Evolutionary conservation across 2,329 filamentous ascomycete species (phyloP).

Genomic region (Nemania diffusa): DNA sequence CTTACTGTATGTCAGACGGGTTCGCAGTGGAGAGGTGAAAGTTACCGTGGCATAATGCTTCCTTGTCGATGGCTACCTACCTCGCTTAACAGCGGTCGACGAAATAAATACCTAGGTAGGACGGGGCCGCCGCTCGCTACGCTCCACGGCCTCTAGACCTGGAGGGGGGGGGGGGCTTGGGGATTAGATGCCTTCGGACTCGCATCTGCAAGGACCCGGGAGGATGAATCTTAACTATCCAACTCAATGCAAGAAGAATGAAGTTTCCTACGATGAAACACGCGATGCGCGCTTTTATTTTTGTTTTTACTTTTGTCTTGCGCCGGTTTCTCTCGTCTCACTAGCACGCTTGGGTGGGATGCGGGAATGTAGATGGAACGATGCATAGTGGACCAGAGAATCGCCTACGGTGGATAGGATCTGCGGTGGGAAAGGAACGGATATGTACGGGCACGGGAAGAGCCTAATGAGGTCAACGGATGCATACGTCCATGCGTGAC

Average conservation of each 20-base stretch:
- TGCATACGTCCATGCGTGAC: slow-evolving; percentile 47
- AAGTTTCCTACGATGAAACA: background rate
- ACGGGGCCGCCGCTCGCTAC: background rate
- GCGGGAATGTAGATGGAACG: slow-evolving; percentile 42
- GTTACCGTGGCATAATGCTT: background rate
- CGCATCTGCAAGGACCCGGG: background rate
- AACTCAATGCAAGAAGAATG: background rate
- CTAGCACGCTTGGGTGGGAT: slow-evolving; percentile 33
- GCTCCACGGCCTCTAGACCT: background rate
- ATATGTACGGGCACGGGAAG: slow-evolving; percentile 49
- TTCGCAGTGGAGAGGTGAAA: slow-evolving; percentile 4
- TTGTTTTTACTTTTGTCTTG: background rate
- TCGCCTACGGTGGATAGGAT: slow-evolving; percentile 46
- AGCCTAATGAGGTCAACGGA: slow-evolving; percentile 47
- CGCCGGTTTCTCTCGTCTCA: background rate
- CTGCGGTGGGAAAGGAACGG: slow-evolving; percentile 46
- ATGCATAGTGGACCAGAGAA: slow-evolving; percentile 42
- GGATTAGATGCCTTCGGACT: background rate
- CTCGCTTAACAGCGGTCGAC: slow-evolving; percentile 11
- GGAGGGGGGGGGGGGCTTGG: too few species aligned
- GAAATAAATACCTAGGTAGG: background rate
- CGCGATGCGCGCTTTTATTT: background rate
- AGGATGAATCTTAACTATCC: background rate
- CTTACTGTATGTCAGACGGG: slow-evolving; percentile 14
- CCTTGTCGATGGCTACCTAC: background rate